These are phyloP conservation scores for Macrolepiota fuliginosa DNA, from an alignment of 768 basidiomycete genomes.

Conservation along the genomic window DNA sequence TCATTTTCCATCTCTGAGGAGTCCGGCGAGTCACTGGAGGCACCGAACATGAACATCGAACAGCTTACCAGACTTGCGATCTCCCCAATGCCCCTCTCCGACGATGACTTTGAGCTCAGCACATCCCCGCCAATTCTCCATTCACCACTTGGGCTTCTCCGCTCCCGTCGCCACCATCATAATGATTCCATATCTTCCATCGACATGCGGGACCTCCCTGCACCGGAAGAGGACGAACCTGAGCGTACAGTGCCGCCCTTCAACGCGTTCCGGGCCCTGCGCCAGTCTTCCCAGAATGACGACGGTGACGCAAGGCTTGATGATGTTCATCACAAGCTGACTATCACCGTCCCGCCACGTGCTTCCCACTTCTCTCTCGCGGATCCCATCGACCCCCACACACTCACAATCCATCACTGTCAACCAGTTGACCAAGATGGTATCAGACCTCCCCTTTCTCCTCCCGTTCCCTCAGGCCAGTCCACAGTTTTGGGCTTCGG, in stretches of 20 bases:
- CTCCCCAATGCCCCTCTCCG: constrained; percentile 26
- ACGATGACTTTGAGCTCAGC: constrained; percentile 26
- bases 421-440: constrained; percentile 13
- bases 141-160: constrained; percentile 11
- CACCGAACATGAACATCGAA: neutral
- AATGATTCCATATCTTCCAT: constrained; percentile 37
- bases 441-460: neutral
- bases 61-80: constrained; percentile 21
- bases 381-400: constrained; percentile 29
- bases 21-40: constrained; percentile 1
- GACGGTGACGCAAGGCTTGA: constrained; percentile 14
- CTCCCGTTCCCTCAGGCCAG: neutral
- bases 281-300: constrained; percentile 7
- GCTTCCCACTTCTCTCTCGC: constrained; percentile 22
- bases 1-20: constrained; percentile 27
- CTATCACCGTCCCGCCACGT: constrained; percentile 11
- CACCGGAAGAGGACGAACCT: constrained; percentile 14
- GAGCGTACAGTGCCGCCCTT: constrained; percentile 3
- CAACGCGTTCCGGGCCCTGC: neutral
- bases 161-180: constrained; percentile 16
- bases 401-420: neutral
- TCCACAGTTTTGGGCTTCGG: neutral
- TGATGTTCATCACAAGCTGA: constrained; percentile 4
- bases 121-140: constrained; percentile 9
- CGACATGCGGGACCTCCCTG: constrained; percentile 30